Evolutionary conservation across 331 rosid genomes (phyloP), one percentile per base, ranked within the genome.

Genomic region (Spiraea crenata): DNA sequence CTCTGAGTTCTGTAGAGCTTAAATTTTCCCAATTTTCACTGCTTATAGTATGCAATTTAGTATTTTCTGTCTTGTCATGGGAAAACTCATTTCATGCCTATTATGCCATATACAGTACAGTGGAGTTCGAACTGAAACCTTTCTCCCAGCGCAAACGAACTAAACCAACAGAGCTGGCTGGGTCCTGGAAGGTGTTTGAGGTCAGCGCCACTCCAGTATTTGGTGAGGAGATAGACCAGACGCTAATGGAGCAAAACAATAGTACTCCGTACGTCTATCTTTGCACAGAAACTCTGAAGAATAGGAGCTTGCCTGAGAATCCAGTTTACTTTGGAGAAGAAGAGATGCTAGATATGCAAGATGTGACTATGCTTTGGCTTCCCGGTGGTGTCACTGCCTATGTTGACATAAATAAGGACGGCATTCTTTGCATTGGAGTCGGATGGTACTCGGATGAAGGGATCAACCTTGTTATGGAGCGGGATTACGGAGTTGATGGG

Each of bases 381-480:
- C 97, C 98, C 0, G 97, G 99, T 0, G 99, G 96, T 1, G 83
- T 90, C 37, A 90, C 95, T 0, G 84, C 85, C 76, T 91, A 89
- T 74, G 99, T 91, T 16, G 96, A 93, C 44, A 77, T 91, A 39
- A 83, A 78, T 40, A 83, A 84, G 58, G 97, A 93, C 48, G 99
- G 97, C 40, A 61, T 79, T 74, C 97, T 93, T 57, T 91, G 99
- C 65, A 82, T 93, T 61, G 99, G 99, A 56, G 91, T 86, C 54
- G 95, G 97, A 39, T 93, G 99, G 97, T 91, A 91, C 80, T 91
- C 99, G 0, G 90, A 87, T 63, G 99, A 93, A 84, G 97, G 99
- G 69, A 82, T 93, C 76, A 93, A 93, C 76, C 90, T 93, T 65
- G 97, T 86, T 57, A 90, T 91, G 96, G 96, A 90, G 73, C 80